Evolutionary conservation across 768 basidiomycete species (phyloP), one percentile per base, ranked within the genome.

Genomic region (Tephrocybe rancida): DNA sequence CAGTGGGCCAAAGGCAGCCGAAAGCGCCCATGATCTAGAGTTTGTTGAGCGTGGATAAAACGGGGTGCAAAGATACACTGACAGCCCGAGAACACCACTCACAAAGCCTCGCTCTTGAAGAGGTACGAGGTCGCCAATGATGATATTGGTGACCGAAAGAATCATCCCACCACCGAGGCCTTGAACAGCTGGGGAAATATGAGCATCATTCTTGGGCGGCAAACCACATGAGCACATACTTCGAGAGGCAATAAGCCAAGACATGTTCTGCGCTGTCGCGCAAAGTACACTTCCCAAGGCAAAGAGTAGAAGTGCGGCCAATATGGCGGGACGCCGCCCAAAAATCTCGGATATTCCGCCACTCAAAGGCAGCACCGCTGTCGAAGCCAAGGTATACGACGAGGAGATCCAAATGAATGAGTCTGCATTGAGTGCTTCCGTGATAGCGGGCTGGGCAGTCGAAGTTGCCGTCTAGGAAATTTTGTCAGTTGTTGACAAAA

Each of bases 361-460:
- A 27, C 64, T 66, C 56, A 76, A 57, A 0, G 77, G 77, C 5
- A 79, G 60, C 43, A 74, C 57, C 0, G 75, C 74, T 10, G 74
- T 71, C 3, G 68, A 66, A 13, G 77, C 62, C 13, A 81, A 64
- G 1, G 73, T 64, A 54, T 76, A 81, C 5, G 73, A 70, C 3
- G 72, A 66, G 3, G 71, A 75, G 26, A 80, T 61, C 80, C 80
- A 82, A 0, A 71, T 58, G 48, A 76, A 80, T 22, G 74, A 62
- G 29, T 63, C 53, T 1, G 70, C 71, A 18, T 73, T 44, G 0
- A 81, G 59, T 11, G 67, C 66, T 32, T 65, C 58, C 5, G 57
- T 57, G 26, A 69, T 69, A 13, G 64, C 61, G 2, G 67, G 67
- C 7, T 64, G 57, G 8, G 66, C 64, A 0, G 67, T 65, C 4